phyloP scores from a whole-genome alignment of 2,329 filamentous ascomycete genomes.

The Mollisia scopiformis region DNA sequence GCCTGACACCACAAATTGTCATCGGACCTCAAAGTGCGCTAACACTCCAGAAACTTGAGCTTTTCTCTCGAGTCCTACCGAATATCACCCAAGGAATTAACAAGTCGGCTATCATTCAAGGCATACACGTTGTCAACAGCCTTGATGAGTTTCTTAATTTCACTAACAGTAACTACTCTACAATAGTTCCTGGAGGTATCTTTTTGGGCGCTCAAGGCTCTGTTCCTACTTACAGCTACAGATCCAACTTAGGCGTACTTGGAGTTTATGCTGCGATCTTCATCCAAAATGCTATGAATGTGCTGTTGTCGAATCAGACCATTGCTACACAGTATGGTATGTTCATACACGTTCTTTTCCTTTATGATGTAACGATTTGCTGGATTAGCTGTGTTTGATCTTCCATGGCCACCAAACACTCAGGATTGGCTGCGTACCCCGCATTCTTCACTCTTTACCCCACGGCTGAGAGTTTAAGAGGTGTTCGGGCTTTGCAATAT shows the following conservation, averaged over 20 bases:
- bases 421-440: conserved; percentile 75
- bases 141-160: conserved; percentile 68
- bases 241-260: conserved; percentile 65
- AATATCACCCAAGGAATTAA: conserved; percentile 9
- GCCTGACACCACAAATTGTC: conserved; percentile 27
- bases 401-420: conserved; percentile 66
- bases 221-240: conserved; percentile 58
- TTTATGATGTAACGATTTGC: background rate
- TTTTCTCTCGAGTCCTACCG: conserved; percentile 23
- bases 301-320: conserved; percentile 63
- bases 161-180: conserved; percentile 61
- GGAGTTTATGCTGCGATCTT: conserved; percentile 56
- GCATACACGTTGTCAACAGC: conserved; percentile 52
- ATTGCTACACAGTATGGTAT: conserved; percentile 68
- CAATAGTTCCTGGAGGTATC: conserved; percentile 75
- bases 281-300: conserved; percentile 65
- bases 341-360: background rate
- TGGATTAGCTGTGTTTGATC: conserved; percentile 61
- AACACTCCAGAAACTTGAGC: conserved; percentile 12
- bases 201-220: conserved; percentile 66
- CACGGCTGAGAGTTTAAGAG: conserved; percentile 75
- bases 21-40: conserved; percentile 41
- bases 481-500: conserved; percentile 87
- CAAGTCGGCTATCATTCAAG: conserved; percentile 6
- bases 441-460: conserved; percentile 86